Evolutionary conservation across 2,329 filamentous ascomycete species (phyloP), one percentile per base, ranked within the genome.

Genomic region (Coniochaeta sp.): DNA sequence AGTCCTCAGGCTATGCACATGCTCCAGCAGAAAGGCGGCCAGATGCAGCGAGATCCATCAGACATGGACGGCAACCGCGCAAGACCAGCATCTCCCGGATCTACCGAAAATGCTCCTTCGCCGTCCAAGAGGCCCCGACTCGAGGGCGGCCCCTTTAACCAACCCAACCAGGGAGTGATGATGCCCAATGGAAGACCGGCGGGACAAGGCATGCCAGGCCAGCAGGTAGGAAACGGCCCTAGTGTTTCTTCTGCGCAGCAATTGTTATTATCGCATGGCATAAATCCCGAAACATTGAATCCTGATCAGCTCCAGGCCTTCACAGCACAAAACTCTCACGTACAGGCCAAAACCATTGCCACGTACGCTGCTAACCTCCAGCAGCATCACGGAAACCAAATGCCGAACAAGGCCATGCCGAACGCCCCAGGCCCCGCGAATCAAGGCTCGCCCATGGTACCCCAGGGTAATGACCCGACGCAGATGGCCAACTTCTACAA

Each of bases 121-220:
- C 92, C 92, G 2, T 92, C 88, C 56, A 97, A 97, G 74, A 82
- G 91, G 63, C 89, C 85, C 53, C 87, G 91, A 52, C 80, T 96
- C 55, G 89, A 91, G 57, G 84, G 86, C 63, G 81, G 78, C 30
- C 78, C 78, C 9, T 90, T 89, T 70, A 89, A 89, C 65, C 20
- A 28, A n/a, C 83, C 85, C 56, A 85, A 84, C 63, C 86, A 85
- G 61, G 72, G 72, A 52, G 76, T 71, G 56, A 87, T 91, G 79
- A 86, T 87, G 71, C 82, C 83, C 51, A 89, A 89, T 68, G 87
- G 86, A 61, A 81, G 82, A 65, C 86, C 85, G 64, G 73, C 74
- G 51, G 75, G 69, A 58, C 84, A 85, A 66, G 85, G 78, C 64
- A 89, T 92, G 78, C 84, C 82, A 53, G 82, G 79, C 58, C 85